Conservation (phyloP, 768 basidiomycete species). For the Strobilomyces confusus region DNA sequence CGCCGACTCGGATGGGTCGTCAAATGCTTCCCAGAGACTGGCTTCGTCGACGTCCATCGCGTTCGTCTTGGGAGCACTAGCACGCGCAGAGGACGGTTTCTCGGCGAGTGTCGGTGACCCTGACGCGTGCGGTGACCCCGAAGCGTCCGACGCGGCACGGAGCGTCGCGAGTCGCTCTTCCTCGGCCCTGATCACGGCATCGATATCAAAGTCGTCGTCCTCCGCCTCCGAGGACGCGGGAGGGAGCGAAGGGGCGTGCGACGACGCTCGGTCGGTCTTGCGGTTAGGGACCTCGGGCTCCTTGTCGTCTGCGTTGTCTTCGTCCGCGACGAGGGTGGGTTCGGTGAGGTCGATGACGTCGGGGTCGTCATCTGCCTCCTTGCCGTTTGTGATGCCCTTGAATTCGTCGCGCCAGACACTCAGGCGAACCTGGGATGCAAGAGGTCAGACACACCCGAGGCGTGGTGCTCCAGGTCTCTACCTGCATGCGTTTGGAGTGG, state of each 20-base stretch:
- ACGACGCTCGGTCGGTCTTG: slow-evolving; percentile 30
- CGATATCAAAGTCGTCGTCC: slow-evolving; percentile 50
- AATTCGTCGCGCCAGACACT: slow-evolving; percentile 79
- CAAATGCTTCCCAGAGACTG: slow-evolving; percentile 33
- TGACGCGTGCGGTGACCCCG: neutral
- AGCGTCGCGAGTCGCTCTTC: slow-evolving; percentile 32
- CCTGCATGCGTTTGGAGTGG: slow-evolving; percentile 81
- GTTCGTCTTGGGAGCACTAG: slow-evolving; percentile 2
- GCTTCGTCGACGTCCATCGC: slow-evolving; percentile 36
- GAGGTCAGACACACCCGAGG: slow-evolving; percentile 1
- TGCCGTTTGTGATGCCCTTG: slow-evolving; percentile 39
- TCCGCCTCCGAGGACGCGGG: slow-evolving; percentile 39
- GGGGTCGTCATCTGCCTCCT: slow-evolving; percentile 15
- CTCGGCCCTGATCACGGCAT: slow-evolving; percentile 47
- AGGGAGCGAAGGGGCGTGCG: slow-evolving; percentile 37
- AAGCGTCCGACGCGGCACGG: slow-evolving; percentile 11
- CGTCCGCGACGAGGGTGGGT: slow-evolving; percentile 25
- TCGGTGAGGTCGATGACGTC: slow-evolving; percentile 32
- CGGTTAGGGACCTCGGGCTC: slow-evolving; percentile 4
- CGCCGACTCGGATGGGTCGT: too few species aligned
- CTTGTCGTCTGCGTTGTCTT: slow-evolving; percentile 17
- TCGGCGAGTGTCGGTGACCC: slow-evolving; percentile 3
- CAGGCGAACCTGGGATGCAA: slow-evolving; percentile 51
- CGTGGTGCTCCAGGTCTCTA: slow-evolving; percentile 33
- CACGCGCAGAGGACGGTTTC: slow-evolving; percentile 6